Evolutionary conservation across 2,329 filamentous ascomycete genomes (phyloP).

Genomic region (Penicillium sp.): DNA sequence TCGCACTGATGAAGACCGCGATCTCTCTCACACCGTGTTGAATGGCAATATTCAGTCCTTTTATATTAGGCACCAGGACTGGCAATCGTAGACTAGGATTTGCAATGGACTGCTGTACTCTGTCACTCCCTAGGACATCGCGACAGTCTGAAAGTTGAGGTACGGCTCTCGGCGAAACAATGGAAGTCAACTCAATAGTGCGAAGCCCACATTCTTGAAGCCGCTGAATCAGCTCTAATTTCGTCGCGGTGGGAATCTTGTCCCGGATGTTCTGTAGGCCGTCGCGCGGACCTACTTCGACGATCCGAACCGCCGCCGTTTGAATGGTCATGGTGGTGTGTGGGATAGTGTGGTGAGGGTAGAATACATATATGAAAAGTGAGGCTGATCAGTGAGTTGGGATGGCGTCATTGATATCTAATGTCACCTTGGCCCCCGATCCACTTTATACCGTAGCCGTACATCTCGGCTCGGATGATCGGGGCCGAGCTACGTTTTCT

Average conservation of each 20-base stretch:
- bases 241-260: slow-evolving; percentile 67
- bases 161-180: slow-evolving; percentile 81
- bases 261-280: slow-evolving; percentile 84
- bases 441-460: not conserved
- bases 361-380: too few species aligned
- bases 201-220: slow-evolving; percentile 67
- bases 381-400: too few species aligned
- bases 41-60: slow-evolving; percentile 58
- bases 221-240: slow-evolving; percentile 71
- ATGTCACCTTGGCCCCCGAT: not conserved
- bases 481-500: not conserved
- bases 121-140: not conserved
- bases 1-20: slow-evolving; percentile 44
- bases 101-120: not conserved
- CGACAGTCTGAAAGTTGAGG: slow-evolving; percentile 62
- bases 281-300: slow-evolving; percentile 82
- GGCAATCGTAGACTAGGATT: slow-evolving; percentile 21
- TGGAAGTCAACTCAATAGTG: slow-evolving; percentile 77
- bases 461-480: not conserved
- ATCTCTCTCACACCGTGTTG: slow-evolving; percentile 37
- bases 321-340: not conserved
- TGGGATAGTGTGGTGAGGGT: too few species aligned
- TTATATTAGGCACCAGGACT: slow-evolving; percentile 44
- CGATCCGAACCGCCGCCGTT: slow-evolving; percentile 54
- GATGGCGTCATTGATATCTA: not conserved